Conservation (phyloP, 495 filamentous ascomycete species). For the Aspergillus coremiiformis region DNA sequence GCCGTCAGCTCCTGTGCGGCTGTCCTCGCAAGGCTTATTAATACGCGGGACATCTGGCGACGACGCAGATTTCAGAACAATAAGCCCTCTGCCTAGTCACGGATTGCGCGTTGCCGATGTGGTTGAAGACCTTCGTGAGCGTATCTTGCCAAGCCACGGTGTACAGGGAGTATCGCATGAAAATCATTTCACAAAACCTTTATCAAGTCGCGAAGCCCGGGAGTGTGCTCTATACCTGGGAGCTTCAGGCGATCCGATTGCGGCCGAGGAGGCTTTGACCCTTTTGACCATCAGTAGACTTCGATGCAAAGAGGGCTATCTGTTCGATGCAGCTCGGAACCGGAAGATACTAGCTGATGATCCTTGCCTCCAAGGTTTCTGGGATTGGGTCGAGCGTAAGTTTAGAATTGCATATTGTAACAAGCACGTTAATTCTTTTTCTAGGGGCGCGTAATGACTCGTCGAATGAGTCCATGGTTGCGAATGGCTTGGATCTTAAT, state of each 20-base stretch:
- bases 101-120: conserved; percentile 26
- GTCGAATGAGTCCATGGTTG: conserved; percentile 62
- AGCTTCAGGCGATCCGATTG: conserved; percentile 19
- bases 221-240: conserved; percentile 32
- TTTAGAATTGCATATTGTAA: not conserved
- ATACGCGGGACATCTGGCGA: conserved; percentile 26
- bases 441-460: conserved; percentile 60
- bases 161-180: conserved; percentile 3
- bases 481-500: conserved; percentile 67
- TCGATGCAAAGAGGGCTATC: conserved; percentile 65
- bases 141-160: conserved; percentile 17
- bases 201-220: conserved; percentile 39
- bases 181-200: conserved; percentile 16
- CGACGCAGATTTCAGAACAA: conserved; percentile 25
- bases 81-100: conserved; percentile 26
- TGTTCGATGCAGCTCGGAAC: conserved; percentile 67
- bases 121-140: conserved; percentile 24
- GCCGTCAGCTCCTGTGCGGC: conserved; percentile 43
- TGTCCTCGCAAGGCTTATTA: conserved; percentile 39
- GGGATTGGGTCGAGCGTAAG: conserved; percentile 69
- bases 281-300: conserved; percentile 39
- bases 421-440: conserved; percentile 15
- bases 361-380: conserved; percentile 65
- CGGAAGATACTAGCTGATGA: conserved; percentile 61
- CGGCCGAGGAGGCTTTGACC: conserved; percentile 37